Percentiles rank a stretch among this genome's conserved stretches.
Conservation (phyloP, 225 moss, liverwort and hornwort species). For the Asterella californica region DNA sequence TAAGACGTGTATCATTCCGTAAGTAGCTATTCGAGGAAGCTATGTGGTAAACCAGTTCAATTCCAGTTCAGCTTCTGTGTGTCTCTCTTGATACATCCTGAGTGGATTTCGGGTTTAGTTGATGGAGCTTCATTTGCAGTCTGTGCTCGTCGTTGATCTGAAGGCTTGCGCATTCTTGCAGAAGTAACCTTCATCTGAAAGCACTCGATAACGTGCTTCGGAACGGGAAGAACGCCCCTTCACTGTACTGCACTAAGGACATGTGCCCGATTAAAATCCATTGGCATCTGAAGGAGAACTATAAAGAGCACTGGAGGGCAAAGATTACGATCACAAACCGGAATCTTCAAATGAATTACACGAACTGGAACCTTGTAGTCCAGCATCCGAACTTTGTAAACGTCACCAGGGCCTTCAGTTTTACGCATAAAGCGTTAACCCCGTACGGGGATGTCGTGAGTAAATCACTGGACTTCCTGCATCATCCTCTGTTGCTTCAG, state of each 20-base stretch:
- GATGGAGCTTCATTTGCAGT: background rate
- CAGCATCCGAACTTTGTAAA: conserved; percentile 85
- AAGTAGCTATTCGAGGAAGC: conserved; percentile 20
- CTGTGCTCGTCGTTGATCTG: background rate
- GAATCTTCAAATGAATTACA: conserved; percentile 65
- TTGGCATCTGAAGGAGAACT: conserved; percentile 88
- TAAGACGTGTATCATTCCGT: conserved; percentile 64
- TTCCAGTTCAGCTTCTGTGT: background rate
- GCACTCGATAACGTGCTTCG: background rate
- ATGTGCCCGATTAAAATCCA: conserved; percentile 93
- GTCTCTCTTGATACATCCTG: background rate
- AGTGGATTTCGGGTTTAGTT: background rate
- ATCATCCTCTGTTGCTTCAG: background rate
- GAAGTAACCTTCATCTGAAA: conserved; percentile 15
- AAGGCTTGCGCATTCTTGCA: conserved; percentile 24
- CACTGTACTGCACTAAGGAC: conserved; percentile 75
- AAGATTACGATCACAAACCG: conserved; percentile 81
- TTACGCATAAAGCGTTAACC: conserved; percentile 62
- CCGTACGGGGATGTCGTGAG: conserved; percentile 71
- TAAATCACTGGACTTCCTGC: conserved; percentile 30
- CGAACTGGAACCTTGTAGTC: conserved; percentile 74
- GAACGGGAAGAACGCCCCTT: conserved; percentile 5
- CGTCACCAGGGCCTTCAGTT: conserved; percentile 79
- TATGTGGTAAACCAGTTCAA: too few relatives aligned
- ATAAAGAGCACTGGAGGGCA: conserved; percentile 74